phyloP scores from a whole-genome alignment of 176 grass and related monocot species.

The Lolium multiflorum region DNA sequence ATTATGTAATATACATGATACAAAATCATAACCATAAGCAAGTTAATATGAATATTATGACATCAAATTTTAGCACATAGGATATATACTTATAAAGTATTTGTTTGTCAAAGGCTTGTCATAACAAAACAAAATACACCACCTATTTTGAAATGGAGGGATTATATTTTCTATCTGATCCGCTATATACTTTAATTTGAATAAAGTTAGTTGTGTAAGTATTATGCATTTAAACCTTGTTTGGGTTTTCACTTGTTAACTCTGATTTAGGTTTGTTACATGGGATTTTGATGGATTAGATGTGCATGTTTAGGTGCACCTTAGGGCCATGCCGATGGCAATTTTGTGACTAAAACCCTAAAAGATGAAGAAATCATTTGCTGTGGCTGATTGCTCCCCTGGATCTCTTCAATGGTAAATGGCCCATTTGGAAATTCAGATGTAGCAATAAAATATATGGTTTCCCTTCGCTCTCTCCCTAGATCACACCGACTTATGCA shows the following conservation, averaged over 20 bases:
- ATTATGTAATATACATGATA: not conserved
- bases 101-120: not conserved
- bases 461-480: not conserved
- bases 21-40: not conserved
- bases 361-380: not conserved
- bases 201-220: conserved; percentile 1
- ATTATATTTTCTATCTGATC: not conserved
- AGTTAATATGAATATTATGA: not conserved
- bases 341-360: not conserved
- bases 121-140: not conserved
- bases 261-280: not conserved
- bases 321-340: not conserved
- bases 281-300: not conserved
- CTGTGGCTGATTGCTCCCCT: not conserved
- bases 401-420: not conserved
- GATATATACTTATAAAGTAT: not conserved
- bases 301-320: conserved; percentile 19
- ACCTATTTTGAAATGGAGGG: not conserved
- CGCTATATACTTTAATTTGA: conserved; percentile 22
- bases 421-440: not conserved
- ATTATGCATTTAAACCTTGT: not conserved
- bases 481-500: not conserved
- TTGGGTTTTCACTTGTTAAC: not conserved
- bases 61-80: not conserved
- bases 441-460: not conserved